Base-by-base conservation (phyloP, 306 rosid species). In the Carpinus fangiana region DNA sequence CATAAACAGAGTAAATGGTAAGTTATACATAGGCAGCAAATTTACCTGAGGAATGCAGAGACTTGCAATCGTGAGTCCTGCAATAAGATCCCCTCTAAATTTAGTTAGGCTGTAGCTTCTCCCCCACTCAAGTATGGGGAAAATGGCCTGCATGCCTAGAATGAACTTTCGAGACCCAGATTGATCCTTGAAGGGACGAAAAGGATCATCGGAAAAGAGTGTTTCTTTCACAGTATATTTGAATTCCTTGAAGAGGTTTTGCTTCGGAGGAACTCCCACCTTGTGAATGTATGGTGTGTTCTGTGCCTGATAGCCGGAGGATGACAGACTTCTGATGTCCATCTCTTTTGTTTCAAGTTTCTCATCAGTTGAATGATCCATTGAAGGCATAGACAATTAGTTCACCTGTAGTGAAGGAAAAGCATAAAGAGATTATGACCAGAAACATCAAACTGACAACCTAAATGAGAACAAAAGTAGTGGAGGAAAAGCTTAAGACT, bases 1-100 rank as follows among this genome's bases (percentile, higher is more conserved):
- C 16, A n/a, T 47, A 31, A 46, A 70, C 8, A 17, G 59, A 18
- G n/a, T 4, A 82, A 76, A 48, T 46, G 56, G 55, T 31, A 57
- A 5, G 66, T 78, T 72, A 56, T 46, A 73, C 51, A 0, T 65
- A 74, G 38, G 70, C 78, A 70, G 83, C 23, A 56, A 80, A 74
- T 41, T 76, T 81, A 90, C 98, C 97, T 94, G 97, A 85, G 98
- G 98, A 76, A 95, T 92, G 88, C 98, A 92, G 78, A 95, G 92
- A 82, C 98, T 95, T 69, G 98, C 98, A 87, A 95, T 95, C 55
- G 98, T 95, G 66, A 95, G 89, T 66, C 98, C 98, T 74, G 98
- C 77, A 65, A 95, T 84, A 21, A 92, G 4, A 79, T 95, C 98
- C 31, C 98, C 98, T 55, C 96, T 81, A 74, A 95, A 87, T 50